phyloP scores from a whole-genome alignment of 164 flowering plant species.

The Magnolia kwangsiensis region DNA sequence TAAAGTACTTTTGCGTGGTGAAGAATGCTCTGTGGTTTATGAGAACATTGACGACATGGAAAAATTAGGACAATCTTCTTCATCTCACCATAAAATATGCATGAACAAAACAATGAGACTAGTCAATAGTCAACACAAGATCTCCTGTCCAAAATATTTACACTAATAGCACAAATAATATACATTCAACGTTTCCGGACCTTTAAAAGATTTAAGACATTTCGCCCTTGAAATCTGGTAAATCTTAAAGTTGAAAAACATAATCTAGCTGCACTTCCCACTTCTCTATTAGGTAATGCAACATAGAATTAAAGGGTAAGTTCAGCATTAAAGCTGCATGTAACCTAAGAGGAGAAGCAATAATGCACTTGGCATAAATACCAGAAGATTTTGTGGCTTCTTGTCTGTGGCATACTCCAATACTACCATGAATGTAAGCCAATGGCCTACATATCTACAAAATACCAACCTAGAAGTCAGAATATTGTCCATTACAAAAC shows the following conservation, averaged over 20 bases:
- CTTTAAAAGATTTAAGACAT: too few species aligned
- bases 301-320: too few species aligned
- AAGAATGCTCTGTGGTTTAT: neutral
- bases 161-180: too few species aligned
- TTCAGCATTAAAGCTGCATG: neutral
- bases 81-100: too few species aligned
- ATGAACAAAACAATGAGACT: too few species aligned
- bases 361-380: constrained; percentile 10
- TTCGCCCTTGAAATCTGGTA: neutral
- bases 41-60: neutral
- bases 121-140: too few species aligned
- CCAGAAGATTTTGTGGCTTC: constrained; percentile 68
- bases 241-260: too few species aligned
- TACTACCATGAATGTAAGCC: constrained; percentile 53
- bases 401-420: constrained; percentile 70
- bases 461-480: constrained; percentile 2
- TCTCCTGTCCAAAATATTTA: too few species aligned
- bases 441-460: constrained; percentile 57
- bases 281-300: neutral
- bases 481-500: neutral
- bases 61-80: too few species aligned
- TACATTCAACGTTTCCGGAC: neutral
- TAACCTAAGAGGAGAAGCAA: neutral
- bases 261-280: neutral
- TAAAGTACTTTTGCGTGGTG: neutral